phyloP scores from a whole-genome alignment of 2,329 filamentous ascomycete genomes.

The Spiromastix sp. region DNA sequence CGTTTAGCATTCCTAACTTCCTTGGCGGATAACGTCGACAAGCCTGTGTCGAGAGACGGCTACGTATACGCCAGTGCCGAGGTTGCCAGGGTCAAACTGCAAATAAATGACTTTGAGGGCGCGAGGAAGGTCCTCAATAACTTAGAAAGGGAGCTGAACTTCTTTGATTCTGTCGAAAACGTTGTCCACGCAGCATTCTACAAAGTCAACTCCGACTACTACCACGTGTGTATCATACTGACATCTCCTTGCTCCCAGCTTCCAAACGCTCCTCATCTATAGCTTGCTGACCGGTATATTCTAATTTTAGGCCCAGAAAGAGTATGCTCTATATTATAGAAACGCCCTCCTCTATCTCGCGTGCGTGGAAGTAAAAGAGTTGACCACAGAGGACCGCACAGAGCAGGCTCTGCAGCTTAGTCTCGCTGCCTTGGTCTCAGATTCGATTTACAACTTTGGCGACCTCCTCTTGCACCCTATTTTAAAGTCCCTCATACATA shows the following conservation, averaged over 20 bases:
- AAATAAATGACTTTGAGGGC: too few species aligned
- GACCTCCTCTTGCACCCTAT: conserved; percentile 94
- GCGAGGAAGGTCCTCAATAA: too few species aligned
- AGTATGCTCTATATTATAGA: conserved; percentile 93
- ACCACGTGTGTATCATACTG: conserved; percentile 54
- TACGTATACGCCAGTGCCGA: conserved; percentile 88
- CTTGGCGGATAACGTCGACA: conserved; percentile 78
- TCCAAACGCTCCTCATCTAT: too few species aligned
- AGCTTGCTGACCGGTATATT: too few species aligned
- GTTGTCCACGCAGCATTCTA: conserved; percentile 95
- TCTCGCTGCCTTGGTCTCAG: conserved; percentile 82
- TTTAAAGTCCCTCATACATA: conserved; percentile 67
- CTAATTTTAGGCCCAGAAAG: too few species aligned
- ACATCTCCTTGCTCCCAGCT: too few species aligned
- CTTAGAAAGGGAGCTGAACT: too few species aligned
- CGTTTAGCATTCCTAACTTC: conserved; percentile 67
- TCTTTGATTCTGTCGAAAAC: conserved; percentile 87
- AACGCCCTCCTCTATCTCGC: conserved; percentile 95
- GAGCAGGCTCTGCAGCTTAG: conserved; percentile 83
- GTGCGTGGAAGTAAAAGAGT: conserved; percentile 72
- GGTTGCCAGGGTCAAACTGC: conserved; percentile 75
- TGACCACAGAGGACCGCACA: conserved; percentile 64
- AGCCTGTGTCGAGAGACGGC: conserved; percentile 85
- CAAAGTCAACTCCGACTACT: conserved; percentile 86
- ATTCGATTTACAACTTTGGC: conserved; percentile 97